Conservation (phyloP, 1,284 basidiomycete genomes). For the Papiliotrema terrestris region DNA sequence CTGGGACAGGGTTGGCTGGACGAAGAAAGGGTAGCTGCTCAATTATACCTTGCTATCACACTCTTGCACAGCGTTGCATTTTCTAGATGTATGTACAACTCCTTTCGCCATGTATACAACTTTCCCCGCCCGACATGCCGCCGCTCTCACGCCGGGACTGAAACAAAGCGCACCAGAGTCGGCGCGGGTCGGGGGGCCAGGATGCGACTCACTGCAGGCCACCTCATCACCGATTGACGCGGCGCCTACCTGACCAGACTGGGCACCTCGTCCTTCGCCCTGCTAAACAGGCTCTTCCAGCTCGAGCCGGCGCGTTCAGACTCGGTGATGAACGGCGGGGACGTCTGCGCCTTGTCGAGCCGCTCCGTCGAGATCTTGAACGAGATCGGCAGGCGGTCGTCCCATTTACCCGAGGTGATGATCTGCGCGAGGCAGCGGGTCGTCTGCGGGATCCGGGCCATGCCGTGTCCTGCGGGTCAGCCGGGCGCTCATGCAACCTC, state of each 20-base stretch:
- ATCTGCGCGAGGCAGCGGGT: slow-evolving; percentile 17
- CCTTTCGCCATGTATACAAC: no score
- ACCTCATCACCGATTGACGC: no score
- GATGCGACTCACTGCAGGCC: no score
- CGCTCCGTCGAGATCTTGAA: slow-evolving; percentile 22
- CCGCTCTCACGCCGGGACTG: no score
- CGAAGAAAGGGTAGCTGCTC: no score
- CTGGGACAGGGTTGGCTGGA: no score
- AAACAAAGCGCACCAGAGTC: no score
- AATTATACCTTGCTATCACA: no score
- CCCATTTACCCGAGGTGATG: slow-evolving; percentile 18
- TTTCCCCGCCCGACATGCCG: no score
- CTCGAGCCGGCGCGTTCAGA: background rate
- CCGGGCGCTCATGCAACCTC: background rate
- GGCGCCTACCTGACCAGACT: background rate
- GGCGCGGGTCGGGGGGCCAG: no score
- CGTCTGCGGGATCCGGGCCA: slow-evolving; percentile 26
- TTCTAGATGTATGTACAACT: no score
- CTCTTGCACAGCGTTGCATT: no score
- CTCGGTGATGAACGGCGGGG: background rate
- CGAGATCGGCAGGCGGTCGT: slow-evolving; percentile 13
- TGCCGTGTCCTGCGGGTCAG: slow-evolving; percentile 16
- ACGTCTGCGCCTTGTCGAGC: slow-evolving; percentile 7
- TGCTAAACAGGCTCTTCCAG: background rate
- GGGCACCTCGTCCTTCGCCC: background rate